Evolutionary conservation across 352 stramenopile species (phyloP), one percentile per base, ranked within the genome.

Genomic region (Phytopythium vexans): DNA sequence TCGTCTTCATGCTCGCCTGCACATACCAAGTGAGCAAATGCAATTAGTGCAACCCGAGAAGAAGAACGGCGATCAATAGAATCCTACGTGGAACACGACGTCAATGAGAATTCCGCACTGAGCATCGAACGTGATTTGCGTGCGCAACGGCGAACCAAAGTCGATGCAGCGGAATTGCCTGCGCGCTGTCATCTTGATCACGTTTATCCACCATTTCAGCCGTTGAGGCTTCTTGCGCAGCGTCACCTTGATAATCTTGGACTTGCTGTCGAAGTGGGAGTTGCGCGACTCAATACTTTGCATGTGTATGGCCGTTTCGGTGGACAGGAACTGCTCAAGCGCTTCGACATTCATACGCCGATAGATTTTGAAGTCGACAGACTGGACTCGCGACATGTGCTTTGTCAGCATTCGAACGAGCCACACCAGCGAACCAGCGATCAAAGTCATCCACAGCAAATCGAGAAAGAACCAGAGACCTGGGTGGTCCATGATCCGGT

Each of bases 231-330:
- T 41, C 35, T 99, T 95, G 36, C 82, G 62, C 79, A 96, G 98
- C 11, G 91, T 77, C 32, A 98, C 82, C 41, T 87, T 89, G 35
- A 96, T 77, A 40, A 98, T 82, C 42, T 95, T 88, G 34, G 87
- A 74, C 32, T 87, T 56, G 44, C 56, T 79, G 52, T 86, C 79
- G 21, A 84, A 86, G 52, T 93, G 74, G 36, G 88, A 85, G 9
- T 70, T 70, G 1, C 88, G 68, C 4, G 95, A 96, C 70, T 98
- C 92, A 44, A 89, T 59, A n/a, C 64, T 54, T 32, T 67, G 68
- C 2, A 12, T 15, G 12, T 51, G 34, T 39, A 45, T 7, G 15
- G 33, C 7, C n/a, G 44, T 32, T 10, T 9, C 33, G 14, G 31
- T 58, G 38, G 62, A 53, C 41, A 88, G 44, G 51, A 86, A 83